Percentiles rank a stretch among this genome's conserved stretches.
These are phyloP conservation scores for Gigaspora rosea DNA, from an alignment of 192 early-diverging fungal genomes.

Conservation along the genomic window DNA sequence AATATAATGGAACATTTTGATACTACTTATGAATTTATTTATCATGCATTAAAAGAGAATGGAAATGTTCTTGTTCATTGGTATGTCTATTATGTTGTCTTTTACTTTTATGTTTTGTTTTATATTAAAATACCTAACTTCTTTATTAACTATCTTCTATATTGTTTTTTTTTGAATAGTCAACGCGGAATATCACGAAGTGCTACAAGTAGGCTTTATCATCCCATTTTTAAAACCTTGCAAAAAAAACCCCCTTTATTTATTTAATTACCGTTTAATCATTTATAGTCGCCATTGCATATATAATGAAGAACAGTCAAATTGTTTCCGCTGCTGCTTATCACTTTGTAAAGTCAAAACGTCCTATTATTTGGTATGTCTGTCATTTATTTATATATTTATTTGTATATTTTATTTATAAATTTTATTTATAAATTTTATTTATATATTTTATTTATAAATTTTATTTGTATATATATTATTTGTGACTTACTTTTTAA, in stretches of 20 bases:
- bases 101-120: neutral
- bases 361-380: neutral
- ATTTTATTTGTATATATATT: neutral
- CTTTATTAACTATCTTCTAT: neutral
- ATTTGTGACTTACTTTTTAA: neutral
- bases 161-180: neutral
- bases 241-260: too few species aligned
- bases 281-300: constrained; percentile 17
- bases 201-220: neutral
- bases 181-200: constrained; percentile 24
- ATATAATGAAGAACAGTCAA: constrained; percentile 10
- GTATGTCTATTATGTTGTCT: neutral
- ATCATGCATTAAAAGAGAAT: neutral
- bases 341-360: neutral
- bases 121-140: neutral
- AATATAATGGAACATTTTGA: constrained; percentile 20
- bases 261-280: too few species aligned
- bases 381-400: neutral
- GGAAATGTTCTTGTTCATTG: constrained; percentile 4
- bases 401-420: neutral
- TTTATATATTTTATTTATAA: neutral
- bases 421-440: neutral
- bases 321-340: neutral
- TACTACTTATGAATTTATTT: constrained; percentile 4
- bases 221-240: too few species aligned